Evolutionary conservation across 1,284 basidiomycete species (phyloP), one percentile per base, ranked within the genome.

Genomic region (Coniferiporia weirii): DNA sequence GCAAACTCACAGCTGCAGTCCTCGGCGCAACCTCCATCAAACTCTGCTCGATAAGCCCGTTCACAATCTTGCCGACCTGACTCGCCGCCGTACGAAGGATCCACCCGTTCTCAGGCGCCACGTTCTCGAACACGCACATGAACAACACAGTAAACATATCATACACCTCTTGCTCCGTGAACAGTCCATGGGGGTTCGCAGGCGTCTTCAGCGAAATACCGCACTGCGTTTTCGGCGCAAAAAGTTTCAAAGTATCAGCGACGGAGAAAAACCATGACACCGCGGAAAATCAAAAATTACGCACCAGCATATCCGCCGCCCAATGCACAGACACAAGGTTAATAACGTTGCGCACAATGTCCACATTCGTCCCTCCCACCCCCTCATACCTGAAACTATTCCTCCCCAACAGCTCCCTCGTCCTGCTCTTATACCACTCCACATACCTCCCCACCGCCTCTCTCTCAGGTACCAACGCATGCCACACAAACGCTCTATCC

Each of bases 141-240:
- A 67, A 66, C 61, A 68, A 64, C 8, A 65, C 59, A 45, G 63
- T 64, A 53, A 71, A 65, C 64, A 69, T 65, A 20, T 67, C 61
- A 61, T 71, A 71, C 7, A 72, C 63, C 61, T 70, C 64, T 27
- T 68, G 57, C 27, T 71, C 66, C 8, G 70, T 70, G 55, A 70
- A 64, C 38, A 69, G 51, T 6, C 73, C 74, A 19, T 61, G 66
- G 0, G 72, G 69, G 48, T 68, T 67, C 45, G 65, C 63, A 13
- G 64, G 57, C 12, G 73, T 70, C 66, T 76, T 76, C 61, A 76
- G 60, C 12, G 72, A 70, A 20, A 76, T 66, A 34, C 69, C 70
- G 63, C 56, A 64, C 66, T 67, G 43, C 20, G 4, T 22, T 27
- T 17, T 8, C 17, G 19, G 35, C n/a, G n/a, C n/a, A n/a, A n/a